Evolutionary conservation across 2,329 filamentous ascomycete species (phyloP), one percentile per base, ranked within the genome.

Genomic region (Hirsutella minnesotensis): DNA sequence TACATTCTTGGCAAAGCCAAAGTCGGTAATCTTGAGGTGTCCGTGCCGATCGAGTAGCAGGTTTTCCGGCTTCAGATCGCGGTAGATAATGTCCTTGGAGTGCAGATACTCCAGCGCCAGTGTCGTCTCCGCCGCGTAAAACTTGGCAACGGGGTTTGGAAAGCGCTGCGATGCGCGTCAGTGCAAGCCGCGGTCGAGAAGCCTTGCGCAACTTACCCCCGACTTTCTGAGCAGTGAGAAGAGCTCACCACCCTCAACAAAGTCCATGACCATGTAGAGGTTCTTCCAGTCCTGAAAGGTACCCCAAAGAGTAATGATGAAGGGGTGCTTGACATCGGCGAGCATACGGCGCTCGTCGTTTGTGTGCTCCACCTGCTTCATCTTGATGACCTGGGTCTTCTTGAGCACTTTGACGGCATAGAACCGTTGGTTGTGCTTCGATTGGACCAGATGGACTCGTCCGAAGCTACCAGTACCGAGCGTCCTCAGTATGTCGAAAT

Each of bases 191-290:
- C 5, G 31, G 19, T 16, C 18, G 9, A 19, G 18, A 5, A 8
- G n/a, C 15, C 15, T 8, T 18, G 16, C 3, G 36, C 24, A 5
- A 67, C 73, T 66, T 74, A 77, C 77, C 75, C 90, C 81, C 72
- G 90, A 96, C 66, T 98, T 96, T 55, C 92, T 77, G 55, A 98
- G 70, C 55, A 98, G 67, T 52, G 90, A 96, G 63, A 98, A 98
- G 43, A 98, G 73, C 71, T 98, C 92, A 57, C 92, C 92, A 53
- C 92, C 92, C 66, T 98, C 92, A 42, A 98, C 90, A 69, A 98
- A 98, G 64, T 98, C 92, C 92, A 98, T 98, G 56, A 98, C 92
- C 92, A 98, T 98, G 75, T 98, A 98, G 30, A 98, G 70, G 61
- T 95, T 96, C 67, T 81, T 88, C 40, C 81, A 77, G 58, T 98